Evolutionary conservation across 2,329 filamentous ascomycete genomes (phyloP).

Genomic region (Xylaria multiplex): DNA sequence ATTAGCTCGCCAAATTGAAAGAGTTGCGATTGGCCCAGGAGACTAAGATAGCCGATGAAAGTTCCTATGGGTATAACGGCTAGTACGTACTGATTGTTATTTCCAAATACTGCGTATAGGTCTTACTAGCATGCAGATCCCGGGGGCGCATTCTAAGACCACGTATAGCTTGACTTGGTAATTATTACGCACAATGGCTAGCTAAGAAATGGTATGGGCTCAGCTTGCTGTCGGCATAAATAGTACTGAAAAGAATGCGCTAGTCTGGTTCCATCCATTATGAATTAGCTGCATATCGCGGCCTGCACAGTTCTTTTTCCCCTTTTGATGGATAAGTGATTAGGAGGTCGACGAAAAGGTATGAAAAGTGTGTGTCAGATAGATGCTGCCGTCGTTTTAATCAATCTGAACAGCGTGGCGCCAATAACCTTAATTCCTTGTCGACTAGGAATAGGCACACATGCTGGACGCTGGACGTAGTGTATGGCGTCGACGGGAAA

Average conservation of each 20-base stretch:
- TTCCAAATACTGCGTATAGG: constrained; percentile 37
- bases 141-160: constrained; percentile 24
- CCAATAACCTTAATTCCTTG: constrained; percentile 34
- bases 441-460: constrained; percentile 7
- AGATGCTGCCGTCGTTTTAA: constrained; percentile 10
- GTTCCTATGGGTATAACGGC: constrained; percentile 28
- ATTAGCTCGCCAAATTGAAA: constrained; percentile 21
- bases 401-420: constrained; percentile 24
- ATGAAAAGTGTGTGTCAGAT: constrained; percentile 14
- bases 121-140: constrained; percentile 31
- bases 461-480: too few species aligned
- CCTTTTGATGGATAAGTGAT: neutral
- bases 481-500: neutral
- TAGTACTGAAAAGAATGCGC: neutral
- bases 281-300: constrained; percentile 5
- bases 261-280: constrained; percentile 9
- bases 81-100: constrained; percentile 18
- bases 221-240: constrained; percentile 7
- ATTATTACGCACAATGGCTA: constrained; percentile 23
- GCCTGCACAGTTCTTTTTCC: neutral
- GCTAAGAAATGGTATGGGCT: neutral
- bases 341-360: neutral
- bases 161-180: constrained; percentile 28
- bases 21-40: constrained; percentile 34
- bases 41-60: constrained; percentile 36